Base-by-base conservation (phyloP, 495 filamentous ascomycete species). In the Pyronema omphalodes region DNA sequence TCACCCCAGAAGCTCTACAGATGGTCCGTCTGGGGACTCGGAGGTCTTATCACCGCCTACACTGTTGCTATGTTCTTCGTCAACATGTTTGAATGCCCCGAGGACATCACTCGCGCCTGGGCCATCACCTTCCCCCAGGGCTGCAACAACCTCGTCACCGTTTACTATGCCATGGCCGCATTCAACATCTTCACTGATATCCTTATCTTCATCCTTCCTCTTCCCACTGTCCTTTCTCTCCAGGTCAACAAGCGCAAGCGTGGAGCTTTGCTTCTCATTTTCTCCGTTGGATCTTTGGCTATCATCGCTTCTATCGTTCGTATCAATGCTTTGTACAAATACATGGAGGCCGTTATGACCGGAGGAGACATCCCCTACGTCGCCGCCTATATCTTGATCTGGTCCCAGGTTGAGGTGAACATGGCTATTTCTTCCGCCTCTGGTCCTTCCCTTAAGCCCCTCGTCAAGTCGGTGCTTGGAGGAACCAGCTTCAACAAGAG, bases 301-400 rank as follows among this genome's bases (percentile, higher is more conserved):
- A 62, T 69, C 8, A 57, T 69, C 39, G 67, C 67, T 7, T 63
- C 61, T 7, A 60, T 60, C 33, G 54, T 66, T 18, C 58, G 67
- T 8, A 64, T 69, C 12, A 67, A 64, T 40, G 64, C 64, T 3
- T 51, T 70, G 3, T 61, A 60, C 44, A 55, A 52, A n/a, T 65
- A 54, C 48, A 61, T 64, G 29, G 29, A 64, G 41, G 65, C 63
- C 9, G 23, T 14, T 6, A 18, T 36, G 6, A 56, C n/a, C 18
- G 54, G 47, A 15, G 57, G 57, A 29, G 60, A 63, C 15, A 57
- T 63, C 17, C 52, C 53, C 36, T 58, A 61, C 45, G 60, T 59
- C 36, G 64, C 44, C 5, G 57, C 58, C 11, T 58, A 60, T 9
- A 63, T 63, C 40, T 57, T 67, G n/a, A 39, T 67, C 7, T 67